Evolutionary conservation across 2,329 filamentous ascomycete species (phyloP), one percentile per base, ranked within the genome.

Genomic region (Nectriaceae sp.): DNA sequence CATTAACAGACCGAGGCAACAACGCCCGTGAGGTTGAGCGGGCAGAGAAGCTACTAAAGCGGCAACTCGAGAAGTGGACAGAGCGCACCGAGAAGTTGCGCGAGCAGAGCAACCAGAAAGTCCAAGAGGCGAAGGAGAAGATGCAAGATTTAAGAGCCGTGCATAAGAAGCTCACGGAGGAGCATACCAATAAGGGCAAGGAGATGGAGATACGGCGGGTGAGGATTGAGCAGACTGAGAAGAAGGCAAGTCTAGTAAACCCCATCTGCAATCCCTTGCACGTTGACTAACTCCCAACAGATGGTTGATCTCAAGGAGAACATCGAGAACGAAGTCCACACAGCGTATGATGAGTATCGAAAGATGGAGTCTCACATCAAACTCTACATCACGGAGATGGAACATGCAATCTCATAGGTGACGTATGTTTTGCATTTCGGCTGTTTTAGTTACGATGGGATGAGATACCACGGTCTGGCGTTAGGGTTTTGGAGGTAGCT

Each of bases 341-440:
- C 83, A 47, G 91, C 94, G 1, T 85, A 96, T 61, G 92, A 96
- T 57, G 90, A 97, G 75, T 99, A 96, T 71, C 80, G 96, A 66
- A 97, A 97, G 83, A 88, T 99, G 84, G 93, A 97, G 70, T 87
- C 90, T 31, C 94, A 99, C 67, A 95, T 99, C 69, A 93, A 92
- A 72, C 78, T 97, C 54, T 99, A 99, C 75, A 96, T 99, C 65
- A 96, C 89, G 4, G 94, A 99, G 78, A 97, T 99, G 92, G 94
- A 97, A 72, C 92, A 97, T 72, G 87, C 86, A 47, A 83, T 94
- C 59, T 75, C 55, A 29, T 62, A 54, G 29, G 49, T 38, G 16
- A 11, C 4, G 22, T 16, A 15, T 16, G 6, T 22, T 11, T n/a
- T 2, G 19, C 44, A 46, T 19, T 5, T 37, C 24, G 46, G 29